phyloP scores from a whole-genome alignment of 352 stramenopile species.

The Phytophthora pisi region DNA sequence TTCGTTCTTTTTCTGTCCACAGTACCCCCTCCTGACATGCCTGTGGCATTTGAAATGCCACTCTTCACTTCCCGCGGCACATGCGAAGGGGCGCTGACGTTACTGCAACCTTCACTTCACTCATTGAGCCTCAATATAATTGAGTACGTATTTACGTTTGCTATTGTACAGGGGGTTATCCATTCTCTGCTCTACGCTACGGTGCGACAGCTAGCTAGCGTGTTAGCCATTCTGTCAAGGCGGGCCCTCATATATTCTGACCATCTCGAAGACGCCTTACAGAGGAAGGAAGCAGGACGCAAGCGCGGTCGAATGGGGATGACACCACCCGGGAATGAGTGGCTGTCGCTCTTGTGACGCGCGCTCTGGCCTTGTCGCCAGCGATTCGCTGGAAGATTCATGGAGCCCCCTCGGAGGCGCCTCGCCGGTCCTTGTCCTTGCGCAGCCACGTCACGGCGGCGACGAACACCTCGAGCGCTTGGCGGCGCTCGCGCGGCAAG shows the following conservation, averaged over 20 bases:
- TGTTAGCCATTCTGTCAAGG: neutral
- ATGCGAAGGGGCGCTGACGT: neutral
- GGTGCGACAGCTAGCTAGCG: too few relatives aligned
- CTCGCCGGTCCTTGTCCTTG: constrained; percentile 16
- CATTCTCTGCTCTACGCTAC: neutral
- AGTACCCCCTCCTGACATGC: too few relatives aligned
- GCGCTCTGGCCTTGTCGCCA: constrained; percentile 18
- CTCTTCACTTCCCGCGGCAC: constrained; percentile 1
- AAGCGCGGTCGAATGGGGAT: neutral
- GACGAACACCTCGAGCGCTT: constrained; percentile 32
- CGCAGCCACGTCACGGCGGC: constrained; percentile 32
- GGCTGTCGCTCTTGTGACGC: constrained; percentile 7
- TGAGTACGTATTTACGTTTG: neutral
- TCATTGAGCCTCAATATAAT: too few relatives aligned
- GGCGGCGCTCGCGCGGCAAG: constrained; percentile 18
- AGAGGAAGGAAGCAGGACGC: constrained; percentile 10
- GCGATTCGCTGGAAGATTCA: constrained; percentile 16
- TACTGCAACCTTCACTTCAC: neutral
- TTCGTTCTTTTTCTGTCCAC: too few relatives aligned
- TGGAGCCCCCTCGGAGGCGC: neutral
- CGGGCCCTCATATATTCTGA: constrained; percentile 25
- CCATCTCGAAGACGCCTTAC: constrained; percentile 13
- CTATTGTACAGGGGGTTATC: neutral
- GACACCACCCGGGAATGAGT: constrained; percentile 2
- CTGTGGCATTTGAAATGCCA: too few relatives aligned